Base-by-base conservation (phyloP, 108 stramenopile species). In the Stephanodiscus triporus region DNA sequence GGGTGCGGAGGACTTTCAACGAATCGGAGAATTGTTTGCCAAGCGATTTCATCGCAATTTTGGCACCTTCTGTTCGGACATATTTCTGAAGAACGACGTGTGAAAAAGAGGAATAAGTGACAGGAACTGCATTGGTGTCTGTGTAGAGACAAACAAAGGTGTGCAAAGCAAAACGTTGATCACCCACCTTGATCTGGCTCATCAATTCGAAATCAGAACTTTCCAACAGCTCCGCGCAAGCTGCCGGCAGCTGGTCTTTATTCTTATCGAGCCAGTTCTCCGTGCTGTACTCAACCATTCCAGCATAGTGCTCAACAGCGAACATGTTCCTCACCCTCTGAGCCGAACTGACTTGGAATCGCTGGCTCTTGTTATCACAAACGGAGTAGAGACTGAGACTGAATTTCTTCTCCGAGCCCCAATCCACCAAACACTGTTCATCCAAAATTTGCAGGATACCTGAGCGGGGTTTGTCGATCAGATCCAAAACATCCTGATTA, bases 11-110 rank as follows among this genome's bases (percentile, higher is more conserved):
- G 37, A 91, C 79, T 58, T 85, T 75, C n/a, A 98, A 86, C 75
- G 97, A 96, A 14, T 75, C 60, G 72, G 96, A 95, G 80, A 99
- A 99, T 78, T 98, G 96, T 54, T 81, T 86, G 3, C 92, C 92
- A 32, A 95, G 88, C 38, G 89, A 75, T 63, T 76, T 82, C 48
- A 56, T 70, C 16, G 74, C 73, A 58, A 82, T 75, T 42, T 76
- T 82, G 8, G 81, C 68, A 14, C 81, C 81, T 53, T 82, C 81
- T 16, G 73, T 72, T 37, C 81, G 74, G 49, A 82, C 73, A 65
- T 75, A 83, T 75, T 79, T 79, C 81, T 82, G 70, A 26, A 26
- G 4, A 64, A 24, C 1, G 14, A 53, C 50, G 29, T 42, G 10
- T 29, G 26, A 45, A 68, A 20, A 23, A 43, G n/a, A 13, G 43